Conservation (phyloP, 352 stramenopile species). For the Blastocystis hominis region DNA sequence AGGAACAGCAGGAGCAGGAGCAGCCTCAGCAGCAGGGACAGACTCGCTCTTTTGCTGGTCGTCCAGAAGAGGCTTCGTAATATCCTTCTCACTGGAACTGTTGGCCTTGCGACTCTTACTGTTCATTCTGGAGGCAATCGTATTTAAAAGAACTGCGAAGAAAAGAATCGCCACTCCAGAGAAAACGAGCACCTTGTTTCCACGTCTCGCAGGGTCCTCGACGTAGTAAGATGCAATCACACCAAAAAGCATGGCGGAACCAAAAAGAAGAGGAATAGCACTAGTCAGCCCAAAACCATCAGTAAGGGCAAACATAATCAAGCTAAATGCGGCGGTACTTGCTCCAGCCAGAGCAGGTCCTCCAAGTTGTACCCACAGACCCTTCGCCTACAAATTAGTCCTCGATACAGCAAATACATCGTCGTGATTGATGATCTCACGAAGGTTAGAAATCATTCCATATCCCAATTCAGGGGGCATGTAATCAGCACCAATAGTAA, state of each 20-base stretch:
- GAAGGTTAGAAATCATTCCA: conserved; percentile 49
- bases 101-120: background rate
- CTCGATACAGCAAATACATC: background rate
- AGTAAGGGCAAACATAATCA: conserved; percentile 53
- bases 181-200: background rate
- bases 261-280: conserved; percentile 57
- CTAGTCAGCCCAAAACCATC: conserved; percentile 52
- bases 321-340: conserved; percentile 3
- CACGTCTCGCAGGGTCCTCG: background rate
- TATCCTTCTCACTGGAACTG: background rate
- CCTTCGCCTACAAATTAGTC: background rate
- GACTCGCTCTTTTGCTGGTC: background rate
- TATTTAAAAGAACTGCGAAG: conserved; percentile 37
- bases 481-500: conserved; percentile 48
- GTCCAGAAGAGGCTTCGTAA: background rate
- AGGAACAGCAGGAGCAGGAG: background rate
- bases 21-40: background rate
- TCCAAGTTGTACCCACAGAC: background rate
- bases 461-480: conserved; percentile 32
- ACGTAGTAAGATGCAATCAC: conserved; percentile 40
- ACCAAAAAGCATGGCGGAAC: conserved; percentile 51
- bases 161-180: conserved; percentile 40
- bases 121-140: conserved; percentile 7
- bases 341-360: conserved; percentile 35
- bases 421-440: conserved; percentile 41